Percentiles rank a stretch among this genome's conserved stretches.
These are phyloP conservation scores for Ophiosphaerella korrae DNA, from an alignment of 2,329 filamentous ascomycete genomes.

Conservation along the genomic window DNA sequence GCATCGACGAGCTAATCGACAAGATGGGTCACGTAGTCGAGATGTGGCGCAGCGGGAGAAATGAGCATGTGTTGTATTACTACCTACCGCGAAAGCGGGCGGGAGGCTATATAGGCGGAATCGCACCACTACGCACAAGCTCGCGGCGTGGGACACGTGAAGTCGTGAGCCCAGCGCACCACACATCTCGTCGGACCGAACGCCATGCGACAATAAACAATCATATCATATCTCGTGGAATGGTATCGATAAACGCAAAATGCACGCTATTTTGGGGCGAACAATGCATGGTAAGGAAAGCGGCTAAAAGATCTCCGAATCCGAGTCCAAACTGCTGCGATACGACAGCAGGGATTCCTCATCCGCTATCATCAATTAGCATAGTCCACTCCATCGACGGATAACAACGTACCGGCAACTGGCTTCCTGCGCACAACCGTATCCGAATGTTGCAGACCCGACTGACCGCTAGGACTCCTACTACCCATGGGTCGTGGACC, in stretches of 20 bases:
- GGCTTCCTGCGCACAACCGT: conserved; percentile 46
- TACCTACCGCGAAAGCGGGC: no score
- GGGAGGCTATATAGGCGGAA: no score
- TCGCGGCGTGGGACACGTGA: neutral
- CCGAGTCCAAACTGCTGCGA: conserved; percentile 42
- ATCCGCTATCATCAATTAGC: conserved; percentile 25
- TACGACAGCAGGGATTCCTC: conserved; percentile 41
- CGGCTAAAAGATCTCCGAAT: conserved; percentile 43
- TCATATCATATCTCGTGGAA: neutral
- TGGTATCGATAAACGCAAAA: no score
- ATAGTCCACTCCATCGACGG: neutral
- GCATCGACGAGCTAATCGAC: conserved; percentile 30
- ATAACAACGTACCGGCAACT: conserved; percentile 33
- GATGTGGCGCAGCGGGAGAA: neutral
- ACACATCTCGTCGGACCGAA: neutral
- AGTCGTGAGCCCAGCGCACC: no score
- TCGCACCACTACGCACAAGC: no score
- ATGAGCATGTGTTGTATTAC: no score
- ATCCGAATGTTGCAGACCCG: conserved; percentile 35
- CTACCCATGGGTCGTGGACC: conserved; percentile 56
- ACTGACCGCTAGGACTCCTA: conserved; percentile 53
- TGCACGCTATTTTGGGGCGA: no score
- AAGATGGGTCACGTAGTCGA: conserved; percentile 24
- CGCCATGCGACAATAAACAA: neutral
- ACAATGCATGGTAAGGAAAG: neutral